Base-by-base conservation (phyloP, 495 filamentous ascomycete species). In the Podospora pseudocomata region DNA sequence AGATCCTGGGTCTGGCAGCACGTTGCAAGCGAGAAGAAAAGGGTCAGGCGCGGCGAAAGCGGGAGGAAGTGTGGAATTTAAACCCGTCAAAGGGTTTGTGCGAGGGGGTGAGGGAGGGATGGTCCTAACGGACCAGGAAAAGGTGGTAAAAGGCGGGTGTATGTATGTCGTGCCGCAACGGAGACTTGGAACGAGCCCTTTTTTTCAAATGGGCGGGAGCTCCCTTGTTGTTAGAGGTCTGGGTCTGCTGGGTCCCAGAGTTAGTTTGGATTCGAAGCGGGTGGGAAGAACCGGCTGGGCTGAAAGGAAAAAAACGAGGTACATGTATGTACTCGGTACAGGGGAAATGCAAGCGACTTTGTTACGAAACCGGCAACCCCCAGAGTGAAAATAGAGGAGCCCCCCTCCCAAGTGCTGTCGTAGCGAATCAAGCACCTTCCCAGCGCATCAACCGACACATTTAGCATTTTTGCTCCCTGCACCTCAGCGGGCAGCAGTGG, bases 151-250 rank as follows among this genome's bases (percentile, higher is more conserved):
- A 62, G 67, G 66, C 67, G 68, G 71, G 63, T 70, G 70, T 68
- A 72, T 67, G 72, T 70, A 66, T 49, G 69, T 65, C 34, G 66
- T 65, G 72, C 70, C 71, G 67, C 71, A 66, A 68, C 49, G 69
- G 67, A 44, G 67, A 73, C 70, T 71, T 71, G 71, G 74, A 70
- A 67, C 71, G 69, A 72, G 71, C 63, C 70, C 66, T 73, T 74
- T 70, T 64, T 74, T 75, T 69, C 66, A 65, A 67, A 64, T 65
- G 68, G 64, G 74, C 74, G 76, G 74, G 76, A 74, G 72, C 71
- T 77, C 74, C 74, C 71, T 78, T 74, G 65, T 69, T 72, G 65
- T 72, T 73, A 69, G 70, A 66, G 69, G 32, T 63, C 32, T 63
- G 61, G 61, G 61, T 63, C 61, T 28, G 68, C 68, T 73, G 66